These are phyloP conservation scores for Didymella exigua DNA, from an alignment of 2,329 filamentous ascomycete species.

Conservation along the genomic window DNA sequence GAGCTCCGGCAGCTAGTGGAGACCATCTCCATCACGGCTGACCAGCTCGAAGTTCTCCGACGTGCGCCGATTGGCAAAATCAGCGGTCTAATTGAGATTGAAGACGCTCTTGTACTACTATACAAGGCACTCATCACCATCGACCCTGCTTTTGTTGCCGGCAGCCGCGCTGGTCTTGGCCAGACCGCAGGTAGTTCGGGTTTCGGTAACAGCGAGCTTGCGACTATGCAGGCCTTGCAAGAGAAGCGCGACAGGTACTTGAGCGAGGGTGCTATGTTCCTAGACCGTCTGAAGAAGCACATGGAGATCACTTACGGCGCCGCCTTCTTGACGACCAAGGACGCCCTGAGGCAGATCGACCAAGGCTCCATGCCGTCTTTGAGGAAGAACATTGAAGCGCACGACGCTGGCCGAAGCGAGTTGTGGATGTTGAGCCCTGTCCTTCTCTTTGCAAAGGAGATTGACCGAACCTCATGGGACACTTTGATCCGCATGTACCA, in stretches of 20 bases:
- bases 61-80: constrained; percentile 73
- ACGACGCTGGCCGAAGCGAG: constrained; percentile 72
- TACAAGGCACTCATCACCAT: constrained; percentile 95
- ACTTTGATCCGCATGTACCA: constrained; percentile 80
- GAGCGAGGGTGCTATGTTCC: constrained; percentile 75
- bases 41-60: constrained; percentile 75
- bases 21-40: constrained; percentile 83
- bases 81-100: constrained; percentile 76
- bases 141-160: constrained; percentile 74
- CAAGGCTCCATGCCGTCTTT: constrained; percentile 53
- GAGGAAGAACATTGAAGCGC: constrained; percentile 71
- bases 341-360: constrained; percentile 60
- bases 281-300: constrained; percentile 79
- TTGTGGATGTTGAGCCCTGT: constrained; percentile 89
- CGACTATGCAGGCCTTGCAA: constrained; percentile 89
- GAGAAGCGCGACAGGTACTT: constrained; percentile 93
- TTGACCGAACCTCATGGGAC: constrained; percentile 82
- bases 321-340: constrained; percentile 72
- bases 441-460: constrained; percentile 85
- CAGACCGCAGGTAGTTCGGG: constrained; percentile 55
- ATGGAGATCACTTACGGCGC: constrained; percentile 81
- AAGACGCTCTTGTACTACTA: constrained; percentile 75
- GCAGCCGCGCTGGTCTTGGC: constrained; percentile 48
- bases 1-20: constrained; percentile 89
- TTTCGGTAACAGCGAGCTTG: constrained; percentile 73